Evolutionary conservation across 208 protist genomes (phyloP), one percentile per base, ranked within the genome.

Genomic region (Leishmania major): DNA sequence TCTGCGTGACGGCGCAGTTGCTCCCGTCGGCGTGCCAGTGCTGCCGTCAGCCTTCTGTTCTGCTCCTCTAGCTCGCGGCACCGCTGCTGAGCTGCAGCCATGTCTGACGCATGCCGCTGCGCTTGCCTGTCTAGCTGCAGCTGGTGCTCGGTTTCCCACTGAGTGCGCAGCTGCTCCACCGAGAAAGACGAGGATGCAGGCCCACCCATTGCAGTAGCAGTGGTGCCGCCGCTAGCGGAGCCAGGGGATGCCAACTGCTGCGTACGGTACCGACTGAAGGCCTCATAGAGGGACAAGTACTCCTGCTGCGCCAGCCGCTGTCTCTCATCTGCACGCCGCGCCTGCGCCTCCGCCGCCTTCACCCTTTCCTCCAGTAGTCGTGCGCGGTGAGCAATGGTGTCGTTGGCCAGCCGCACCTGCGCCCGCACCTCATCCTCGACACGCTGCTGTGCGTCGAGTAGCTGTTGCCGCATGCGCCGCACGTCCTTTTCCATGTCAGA

Each of bases 381-480:
- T 15, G 83, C 78, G 45, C 85, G 82, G 77, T 93, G 90, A 5
- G 82, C 84, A 37, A 95, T 88, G 67, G 94, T 93, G 47, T 95
- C 92, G 82, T 95, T 95, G 15, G 91, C 93, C 19, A 93, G 93
- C 22, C 87, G 89, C 60, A 95, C 92, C 81, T 95, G 90, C 19
- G 85, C 88, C n/a, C 88, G 84, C 55, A 93, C 88, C 75, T 95
- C 92, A n/a, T 90, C 91, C 78, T 95, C 90, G 17, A 93, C 90
- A 43, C 92, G 89, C 59, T 89, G 87, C 80, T 93, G 89, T 1
- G 91, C 90, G 15, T 95, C 93, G 25, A 90, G 78, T 35, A 97
- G 81, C 82, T 95, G 88, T 76, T 93, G 89, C 40, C 90, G 86
- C 75, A 85, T 87, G 35, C 84, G 86, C 17, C 87, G 87, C 31